Conservation (phyloP, 1,284 basidiomycete species). For the Rhodotorula sp. region DNA sequence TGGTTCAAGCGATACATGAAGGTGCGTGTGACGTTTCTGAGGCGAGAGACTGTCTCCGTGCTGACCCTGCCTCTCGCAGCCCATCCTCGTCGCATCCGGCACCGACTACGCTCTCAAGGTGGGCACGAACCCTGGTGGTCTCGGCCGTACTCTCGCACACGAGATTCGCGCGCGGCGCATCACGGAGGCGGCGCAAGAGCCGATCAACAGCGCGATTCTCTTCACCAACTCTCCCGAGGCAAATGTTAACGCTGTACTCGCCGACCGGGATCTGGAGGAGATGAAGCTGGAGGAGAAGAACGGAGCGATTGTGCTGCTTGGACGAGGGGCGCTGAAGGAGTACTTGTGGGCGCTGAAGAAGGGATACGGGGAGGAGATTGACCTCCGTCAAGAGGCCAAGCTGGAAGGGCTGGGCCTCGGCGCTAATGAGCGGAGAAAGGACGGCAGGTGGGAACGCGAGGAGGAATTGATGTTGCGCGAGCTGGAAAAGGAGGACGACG, state of each 20-base stretch:
- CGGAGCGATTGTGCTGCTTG: conserved; percentile 83
- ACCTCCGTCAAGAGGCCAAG: conserved; percentile 62
- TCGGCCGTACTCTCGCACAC: conserved; percentile 71
- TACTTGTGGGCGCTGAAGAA: conserved; percentile 80
- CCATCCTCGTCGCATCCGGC: conserved; percentile 87
- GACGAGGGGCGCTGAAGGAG: conserved; percentile 89
- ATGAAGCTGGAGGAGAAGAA: conserved; percentile 64
- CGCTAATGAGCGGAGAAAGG: conserved; percentile 38
- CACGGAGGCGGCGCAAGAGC: conserved; percentile 46
- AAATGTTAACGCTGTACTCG: conserved; percentile 56
- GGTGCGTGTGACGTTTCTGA: conserved; percentile 55
- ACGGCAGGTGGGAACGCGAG: conserved; percentile 61
- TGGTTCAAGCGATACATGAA: conserved; percentile 97
- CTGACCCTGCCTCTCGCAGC: conserved; percentile 55
- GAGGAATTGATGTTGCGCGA: conserved; percentile 53
- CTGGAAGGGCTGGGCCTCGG: conserved; percentile 40
- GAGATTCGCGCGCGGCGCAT: conserved; percentile 65
- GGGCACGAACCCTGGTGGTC: conserved; percentile 79
- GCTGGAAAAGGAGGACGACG: conserved; percentile 65
- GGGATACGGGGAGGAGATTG: conserved; percentile 78
- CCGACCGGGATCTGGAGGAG: conserved; percentile 56
- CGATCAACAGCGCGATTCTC: conserved; percentile 7
- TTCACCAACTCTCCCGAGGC: conserved; percentile 19
- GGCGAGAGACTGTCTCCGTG: too few species aligned
- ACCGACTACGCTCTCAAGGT: conserved; percentile 84